phyloP scores from a whole-genome alignment of 1,284 basidiomycete genomes.

The Austropuccinia psidii region DNA sequence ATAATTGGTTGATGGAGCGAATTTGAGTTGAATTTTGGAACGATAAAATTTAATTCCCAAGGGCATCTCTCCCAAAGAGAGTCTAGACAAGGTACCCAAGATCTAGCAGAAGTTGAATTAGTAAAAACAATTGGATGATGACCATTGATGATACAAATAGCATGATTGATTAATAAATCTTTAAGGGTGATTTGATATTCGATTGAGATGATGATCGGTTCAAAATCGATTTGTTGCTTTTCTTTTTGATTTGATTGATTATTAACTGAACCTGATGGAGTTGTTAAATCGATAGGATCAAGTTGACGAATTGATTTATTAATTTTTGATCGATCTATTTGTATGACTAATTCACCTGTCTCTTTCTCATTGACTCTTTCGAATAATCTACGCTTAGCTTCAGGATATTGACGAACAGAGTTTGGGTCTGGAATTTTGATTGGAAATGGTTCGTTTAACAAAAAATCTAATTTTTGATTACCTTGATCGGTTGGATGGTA shows the following conservation, averaged over 20 bases:
- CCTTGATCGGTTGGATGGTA: slow-evolving; percentile 32
- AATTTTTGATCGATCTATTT: slow-evolving; percentile 47
- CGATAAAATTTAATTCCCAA: slow-evolving; percentile 96
- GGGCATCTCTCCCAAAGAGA: slow-evolving; percentile 93
- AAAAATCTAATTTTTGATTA: background rate
- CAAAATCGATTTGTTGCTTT: slow-evolving; percentile 55
- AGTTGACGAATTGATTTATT: slow-evolving; percentile 43
- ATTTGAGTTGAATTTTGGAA: slow-evolving; percentile 56
- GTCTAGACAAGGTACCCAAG: slow-evolving; percentile 96
- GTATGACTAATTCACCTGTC: slow-evolving; percentile 43
- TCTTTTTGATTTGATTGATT: slow-evolving; percentile 6
- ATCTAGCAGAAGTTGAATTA: slow-evolving; percentile 79
- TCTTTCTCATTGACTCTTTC: slow-evolving; percentile 33
- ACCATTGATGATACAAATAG: slow-evolving; percentile 75
- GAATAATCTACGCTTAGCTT: slow-evolving; percentile 36
- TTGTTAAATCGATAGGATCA: slow-evolving; percentile 8
- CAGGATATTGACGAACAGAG: slow-evolving; percentile 36
- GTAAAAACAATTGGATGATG: slow-evolving; percentile 87
- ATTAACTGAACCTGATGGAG: background rate
- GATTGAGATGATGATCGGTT: slow-evolving; percentile 67
- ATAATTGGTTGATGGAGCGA: slow-evolving; percentile 56
- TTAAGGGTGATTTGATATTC: slow-evolving; percentile 65
- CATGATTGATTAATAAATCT: slow-evolving; percentile 59
- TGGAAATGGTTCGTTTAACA: slow-evolving; percentile 15
- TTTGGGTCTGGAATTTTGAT: slow-evolving; percentile 31